Percentiles rank a stretch among this genome's conserved stretches.
Conservation (phyloP, 2,329 filamentous ascomycete genomes). For the Cercospora zeae-maydis region DNA sequence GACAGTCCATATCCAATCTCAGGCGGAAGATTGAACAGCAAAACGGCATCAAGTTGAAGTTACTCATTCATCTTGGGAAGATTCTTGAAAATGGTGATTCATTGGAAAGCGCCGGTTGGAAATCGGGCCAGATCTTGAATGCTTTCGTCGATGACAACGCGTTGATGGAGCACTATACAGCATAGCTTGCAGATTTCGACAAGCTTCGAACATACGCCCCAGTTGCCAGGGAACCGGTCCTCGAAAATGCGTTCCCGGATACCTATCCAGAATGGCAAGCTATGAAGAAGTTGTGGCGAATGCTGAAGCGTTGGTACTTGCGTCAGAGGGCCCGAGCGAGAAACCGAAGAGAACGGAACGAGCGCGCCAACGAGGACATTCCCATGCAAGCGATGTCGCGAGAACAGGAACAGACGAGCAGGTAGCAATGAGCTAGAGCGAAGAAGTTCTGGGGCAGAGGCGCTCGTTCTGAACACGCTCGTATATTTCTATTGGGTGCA, state of each 20-base stretch:
- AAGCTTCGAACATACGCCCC: not conserved
- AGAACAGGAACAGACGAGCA: not conserved
- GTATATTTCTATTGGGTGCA: not conserved
- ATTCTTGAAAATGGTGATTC: conserved; percentile 67
- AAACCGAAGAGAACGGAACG: not conserved
- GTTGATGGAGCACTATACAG: not conserved
- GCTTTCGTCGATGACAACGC: conserved; percentile 55
- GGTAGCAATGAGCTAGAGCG: not conserved
- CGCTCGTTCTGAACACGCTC: not conserved
- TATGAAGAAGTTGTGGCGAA: not conserved
- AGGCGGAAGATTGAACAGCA: conserved; percentile 61
- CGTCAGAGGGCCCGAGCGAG: not conserved
- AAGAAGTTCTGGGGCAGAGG: not conserved
- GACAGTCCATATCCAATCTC: conserved; percentile 61
- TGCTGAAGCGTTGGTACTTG: not conserved
- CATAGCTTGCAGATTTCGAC: conserved; percentile 4
- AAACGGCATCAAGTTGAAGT: conserved; percentile 60
- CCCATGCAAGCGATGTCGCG: not conserved
- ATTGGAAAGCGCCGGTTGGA: conserved; percentile 70
- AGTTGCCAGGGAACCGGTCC: not conserved
- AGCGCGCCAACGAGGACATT: not conserved
- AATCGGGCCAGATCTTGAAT: conserved; percentile 70
- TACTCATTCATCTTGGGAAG: conserved; percentile 76
- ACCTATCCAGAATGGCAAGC: not conserved
- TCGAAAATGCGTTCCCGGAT: not conserved